These are phyloP conservation scores for Cryptococcus maquisensis DNA, from an alignment of 1,284 basidiomycete species.

Conservation along the genomic window DNA sequence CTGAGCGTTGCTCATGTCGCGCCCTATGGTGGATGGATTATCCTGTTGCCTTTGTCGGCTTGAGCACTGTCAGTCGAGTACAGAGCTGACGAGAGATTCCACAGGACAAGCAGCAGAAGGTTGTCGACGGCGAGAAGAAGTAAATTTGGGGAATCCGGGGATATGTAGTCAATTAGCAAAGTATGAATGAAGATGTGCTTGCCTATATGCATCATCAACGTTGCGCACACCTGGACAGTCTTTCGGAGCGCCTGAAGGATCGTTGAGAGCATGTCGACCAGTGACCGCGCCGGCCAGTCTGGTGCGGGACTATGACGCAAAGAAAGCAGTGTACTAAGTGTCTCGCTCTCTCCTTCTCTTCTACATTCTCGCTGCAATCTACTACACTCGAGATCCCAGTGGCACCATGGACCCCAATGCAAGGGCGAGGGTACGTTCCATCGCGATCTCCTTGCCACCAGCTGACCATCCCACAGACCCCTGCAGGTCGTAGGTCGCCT, in stretches of 20 bases:
- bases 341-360: too few relatives aligned
- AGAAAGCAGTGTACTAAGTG: too few relatives aligned
- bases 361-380: too few relatives aligned
- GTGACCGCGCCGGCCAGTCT: not conserved
- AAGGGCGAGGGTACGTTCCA: not conserved
- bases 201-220: too few relatives aligned
- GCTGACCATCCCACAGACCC: constrained; percentile 1
- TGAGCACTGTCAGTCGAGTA: not conserved
- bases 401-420: too few relatives aligned
- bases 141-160: not conserved
- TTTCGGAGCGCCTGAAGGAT: not conserved
- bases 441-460: too few relatives aligned
- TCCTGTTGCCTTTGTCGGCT: not conserved
- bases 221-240: too few relatives aligned
- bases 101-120: constrained; percentile 19
- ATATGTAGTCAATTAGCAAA: not conserved
- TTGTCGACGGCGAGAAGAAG: constrained; percentile 9
- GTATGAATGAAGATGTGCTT: not conserved
- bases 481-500: constrained; percentile 2
- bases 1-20: too few relatives aligned
- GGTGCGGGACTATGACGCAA: too few relatives aligned
- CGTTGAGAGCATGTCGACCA: not conserved
- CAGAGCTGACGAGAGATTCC: not conserved
- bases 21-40: too few relatives aligned
- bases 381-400: too few relatives aligned